A percentile compares a stretch with the other conserved stretches of the same genome.
These are phyloP conservation scores for Alternaria arbusti DNA, from an alignment of 2,329 filamentous ascomycete genomes.

Conservation along the genomic window DNA sequence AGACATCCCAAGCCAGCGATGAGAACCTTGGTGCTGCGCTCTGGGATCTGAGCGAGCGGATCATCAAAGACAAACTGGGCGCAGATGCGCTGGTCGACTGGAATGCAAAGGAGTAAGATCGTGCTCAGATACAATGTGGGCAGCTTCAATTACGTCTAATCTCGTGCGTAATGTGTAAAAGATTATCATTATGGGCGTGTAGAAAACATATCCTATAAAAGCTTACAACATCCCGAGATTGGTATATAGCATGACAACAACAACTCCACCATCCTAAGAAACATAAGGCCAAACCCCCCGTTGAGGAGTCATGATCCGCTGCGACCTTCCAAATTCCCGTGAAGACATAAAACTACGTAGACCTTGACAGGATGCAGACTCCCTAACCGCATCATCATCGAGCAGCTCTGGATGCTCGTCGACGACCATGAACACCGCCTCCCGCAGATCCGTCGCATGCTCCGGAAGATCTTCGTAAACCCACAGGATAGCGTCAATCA, in stretches of 20 bases:
- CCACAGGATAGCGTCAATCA: neutral
- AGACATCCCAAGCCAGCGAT: slow-evolving; percentile 50
- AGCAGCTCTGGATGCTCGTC: neutral
- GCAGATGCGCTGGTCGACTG: slow-evolving; percentile 49
- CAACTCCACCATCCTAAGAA: neutral
- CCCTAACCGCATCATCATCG: neutral
- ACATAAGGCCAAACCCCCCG: neutral
- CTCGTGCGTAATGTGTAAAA: neutral
- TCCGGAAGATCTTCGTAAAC: neutral
- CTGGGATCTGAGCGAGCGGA: slow-evolving; percentile 50
- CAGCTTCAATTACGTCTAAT: neutral
- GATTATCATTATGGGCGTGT: neutral
- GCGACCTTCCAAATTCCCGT: neutral
- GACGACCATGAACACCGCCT: neutral
- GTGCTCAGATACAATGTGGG: neutral
- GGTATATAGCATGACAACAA: neutral
- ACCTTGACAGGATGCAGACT: neutral
- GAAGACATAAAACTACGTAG: neutral
- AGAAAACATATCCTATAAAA: neutral
- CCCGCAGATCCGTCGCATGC: neutral
- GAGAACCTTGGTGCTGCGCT: slow-evolving; percentile 47
- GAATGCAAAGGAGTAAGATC: slow-evolving; percentile 17
- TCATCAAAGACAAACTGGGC: slow-evolving; percentile 52
- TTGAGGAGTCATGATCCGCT: neutral
- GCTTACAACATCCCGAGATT: neutral